Evolutionary conservation across 768 basidiomycete species (phyloP).

Genomic region (Suillus sp.): DNA sequence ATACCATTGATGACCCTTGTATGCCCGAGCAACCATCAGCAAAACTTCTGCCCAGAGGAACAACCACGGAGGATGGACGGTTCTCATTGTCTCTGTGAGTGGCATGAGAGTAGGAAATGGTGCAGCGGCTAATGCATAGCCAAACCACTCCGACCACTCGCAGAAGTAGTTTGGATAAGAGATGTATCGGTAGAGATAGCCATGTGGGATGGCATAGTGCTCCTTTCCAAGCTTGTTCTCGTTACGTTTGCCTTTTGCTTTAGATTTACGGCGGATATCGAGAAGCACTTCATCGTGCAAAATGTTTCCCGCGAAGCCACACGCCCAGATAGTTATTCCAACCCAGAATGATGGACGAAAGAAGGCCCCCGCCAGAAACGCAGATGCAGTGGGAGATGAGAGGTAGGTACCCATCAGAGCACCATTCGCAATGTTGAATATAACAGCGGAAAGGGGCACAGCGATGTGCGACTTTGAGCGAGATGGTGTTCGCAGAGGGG

Average conservation of each 20-base stretch:
- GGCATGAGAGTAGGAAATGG: slow-evolving; percentile 43
- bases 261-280: slow-evolving; percentile 71
- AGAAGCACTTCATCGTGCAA: slow-evolving; percentile 90
- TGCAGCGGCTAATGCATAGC: slow-evolving; percentile 77
- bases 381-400: slow-evolving; percentile 53
- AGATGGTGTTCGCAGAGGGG: slow-evolving; percentile 77
- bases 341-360: slow-evolving; percentile 53
- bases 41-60: slow-evolving; percentile 75
- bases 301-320: slow-evolving; percentile 79
- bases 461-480: slow-evolving; percentile 74
- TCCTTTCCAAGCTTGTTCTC: slow-evolving; percentile 36
- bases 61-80: slow-evolving; percentile 70
- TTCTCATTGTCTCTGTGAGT: slow-evolving; percentile 43
- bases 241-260: slow-evolving; percentile 35
- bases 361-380: slow-evolving; percentile 41
- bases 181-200: slow-evolving; percentile 72
- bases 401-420: slow-evolving; percentile 62
- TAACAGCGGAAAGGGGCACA: slow-evolving; percentile 54
- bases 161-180: slow-evolving; percentile 94
- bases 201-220: slow-evolving; percentile 81
- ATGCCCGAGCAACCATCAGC: slow-evolving; percentile 80
- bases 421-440: slow-evolving; percentile 78
- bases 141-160: slow-evolving; percentile 95
- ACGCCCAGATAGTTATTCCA: slow-evolving; percentile 66
- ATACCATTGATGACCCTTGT: slow-evolving; percentile 88